Evolutionary conservation across 2,329 filamentous ascomycete genomes (phyloP).

Genomic region (Fusarium albosuccineum): DNA sequence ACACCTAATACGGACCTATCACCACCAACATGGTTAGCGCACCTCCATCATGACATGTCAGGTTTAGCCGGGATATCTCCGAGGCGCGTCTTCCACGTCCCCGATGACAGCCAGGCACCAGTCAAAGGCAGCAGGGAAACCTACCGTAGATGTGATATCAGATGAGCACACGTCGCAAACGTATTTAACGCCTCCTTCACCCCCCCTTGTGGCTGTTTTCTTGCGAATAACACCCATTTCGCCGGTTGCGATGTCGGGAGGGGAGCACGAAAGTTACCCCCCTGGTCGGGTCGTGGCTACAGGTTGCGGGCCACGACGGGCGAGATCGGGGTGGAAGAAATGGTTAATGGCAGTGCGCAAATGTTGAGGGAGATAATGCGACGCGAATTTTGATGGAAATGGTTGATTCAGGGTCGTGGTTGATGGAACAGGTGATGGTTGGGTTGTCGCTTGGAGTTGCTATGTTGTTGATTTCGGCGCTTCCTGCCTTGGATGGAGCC

Average conservation of each 20-base stretch:
- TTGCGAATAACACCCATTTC: slow-evolving; percentile 95
- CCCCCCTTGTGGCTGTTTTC: slow-evolving; percentile 88
- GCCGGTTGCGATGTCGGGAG: slow-evolving; percentile 43
- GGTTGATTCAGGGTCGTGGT: slow-evolving; percentile 39
- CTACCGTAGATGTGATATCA: slow-evolving; percentile 95
- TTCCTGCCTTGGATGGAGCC: slow-evolving; percentile 38
- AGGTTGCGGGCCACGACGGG: slow-evolving; percentile 28
- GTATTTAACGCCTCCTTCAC: slow-evolving; percentile 92
- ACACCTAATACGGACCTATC: slow-evolving; percentile 92
- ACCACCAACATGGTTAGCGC: slow-evolving; percentile 33
- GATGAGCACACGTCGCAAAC: slow-evolving; percentile 97
- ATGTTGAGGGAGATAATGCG: slow-evolving; percentile 25
- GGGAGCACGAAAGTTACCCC: slow-evolving; percentile 45
- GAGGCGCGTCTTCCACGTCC: slow-evolving; percentile 26
- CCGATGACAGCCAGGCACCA: slow-evolving; percentile 15
- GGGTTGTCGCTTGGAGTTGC: slow-evolving; percentile 42
- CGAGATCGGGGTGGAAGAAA: slow-evolving; percentile 31
- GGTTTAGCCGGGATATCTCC: slow-evolving; percentile 46
- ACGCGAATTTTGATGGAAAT: slow-evolving; percentile 50
- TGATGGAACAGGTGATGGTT: slow-evolving; percentile 44
- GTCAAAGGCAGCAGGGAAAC: slow-evolving; percentile 51
- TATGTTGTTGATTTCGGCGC: slow-evolving; percentile 45
- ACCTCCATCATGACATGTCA: slow-evolving; percentile 40
- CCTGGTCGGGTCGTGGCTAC: slow-evolving; percentile 38
- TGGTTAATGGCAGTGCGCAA: slow-evolving; percentile 35